Conservation (phyloP, 495 filamentous ascomycete species). For the Podospora pseudocomata region DNA sequence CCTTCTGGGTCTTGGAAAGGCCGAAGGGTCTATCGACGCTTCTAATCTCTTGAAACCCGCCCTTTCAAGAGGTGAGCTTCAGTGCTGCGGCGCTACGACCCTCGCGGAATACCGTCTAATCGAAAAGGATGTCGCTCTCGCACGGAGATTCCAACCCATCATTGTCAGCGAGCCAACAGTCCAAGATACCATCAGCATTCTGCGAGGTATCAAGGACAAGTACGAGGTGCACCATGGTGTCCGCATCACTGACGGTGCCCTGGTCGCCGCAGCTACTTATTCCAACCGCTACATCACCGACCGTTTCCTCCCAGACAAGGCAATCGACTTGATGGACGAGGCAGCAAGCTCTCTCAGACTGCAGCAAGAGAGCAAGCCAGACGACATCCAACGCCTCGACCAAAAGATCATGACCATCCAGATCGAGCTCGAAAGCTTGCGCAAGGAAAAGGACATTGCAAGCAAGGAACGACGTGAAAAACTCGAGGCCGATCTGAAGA, state of each 20-base stretch:
- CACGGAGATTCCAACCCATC: conserved; percentile 91
- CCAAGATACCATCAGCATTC: conserved; percentile 89
- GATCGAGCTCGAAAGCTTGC: conserved; percentile 91
- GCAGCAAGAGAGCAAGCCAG: conserved; percentile 95
- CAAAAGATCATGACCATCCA: conserved; percentile 95
- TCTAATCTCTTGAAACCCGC: conserved; percentile 96
- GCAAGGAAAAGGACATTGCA: conserved; percentile 87
- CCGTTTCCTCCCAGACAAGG: conserved; percentile 92
- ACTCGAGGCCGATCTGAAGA: conserved; percentile 69
- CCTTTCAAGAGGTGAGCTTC: conserved; percentile 82
- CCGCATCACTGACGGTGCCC: conserved; percentile 84
- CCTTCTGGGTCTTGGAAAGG: conserved; percentile 86
- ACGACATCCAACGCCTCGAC: conserved; percentile 85
- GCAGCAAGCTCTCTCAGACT: conserved; percentile 84
- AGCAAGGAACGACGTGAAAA: conserved; percentile 86
- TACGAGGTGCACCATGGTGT: conserved; percentile 97
- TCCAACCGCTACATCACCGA: conserved; percentile 96
- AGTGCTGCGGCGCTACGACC: conserved; percentile 94
- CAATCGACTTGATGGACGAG: conserved; percentile 95
- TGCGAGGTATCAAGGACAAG: conserved; percentile 92
- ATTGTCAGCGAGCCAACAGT: conserved; percentile 84
- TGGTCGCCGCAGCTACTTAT: conserved; percentile 87
- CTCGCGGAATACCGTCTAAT: conserved; percentile 87
- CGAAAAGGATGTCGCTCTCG: conserved; percentile 93
- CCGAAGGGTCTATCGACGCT: conserved; percentile 93